Conservation (phyloP, 75 land plant species). For the Pinus tabuliformis region DNA sequence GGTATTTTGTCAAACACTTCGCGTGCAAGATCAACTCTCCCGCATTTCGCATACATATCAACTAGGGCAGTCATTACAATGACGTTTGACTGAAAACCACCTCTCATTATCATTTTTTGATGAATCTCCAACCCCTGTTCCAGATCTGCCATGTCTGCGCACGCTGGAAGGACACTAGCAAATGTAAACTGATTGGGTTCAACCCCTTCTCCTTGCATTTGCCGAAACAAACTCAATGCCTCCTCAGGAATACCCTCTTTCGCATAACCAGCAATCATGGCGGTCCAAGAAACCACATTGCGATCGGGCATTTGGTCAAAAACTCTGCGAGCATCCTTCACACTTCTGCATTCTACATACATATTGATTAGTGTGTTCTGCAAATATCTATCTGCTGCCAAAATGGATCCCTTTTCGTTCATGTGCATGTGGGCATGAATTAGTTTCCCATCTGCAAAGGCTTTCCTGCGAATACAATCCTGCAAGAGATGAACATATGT, state of each 20-base stretch:
- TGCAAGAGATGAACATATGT: too few relatives aligned
- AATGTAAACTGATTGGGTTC: constrained; percentile 27
- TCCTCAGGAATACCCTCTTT: constrained; percentile 13
- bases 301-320: constrained; percentile 1
- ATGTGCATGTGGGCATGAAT: too few relatives aligned
- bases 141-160: constrained; percentile 15
- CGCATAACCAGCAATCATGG: constrained; percentile 24
- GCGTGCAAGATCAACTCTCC: background rate
- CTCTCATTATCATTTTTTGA: background rate
- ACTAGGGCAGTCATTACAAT: constrained; percentile 7
- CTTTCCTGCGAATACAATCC: too few relatives aligned
- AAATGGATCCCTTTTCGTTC: too few relatives aligned
- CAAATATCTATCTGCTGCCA: too few relatives aligned
- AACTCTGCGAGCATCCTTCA: constrained; percentile 13
- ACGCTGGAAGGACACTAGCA: constrained; percentile 22
- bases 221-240: constrained; percentile 16
- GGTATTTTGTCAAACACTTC: too few relatives aligned
- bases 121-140: constrained; percentile 6
- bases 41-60: constrained; percentile 20
- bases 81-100: constrained; percentile 15
- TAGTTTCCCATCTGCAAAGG: too few relatives aligned
- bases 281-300: constrained; percentile 26
- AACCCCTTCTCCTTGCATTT: constrained; percentile 19
- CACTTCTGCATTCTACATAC: constrained; percentile 17
- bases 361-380: constrained; percentile 17